Percentiles rank a stretch among this genome's conserved stretches.
Conservation (phyloP, 31 red algal genomes). For the Bonnemaisonia californica region DNA sequence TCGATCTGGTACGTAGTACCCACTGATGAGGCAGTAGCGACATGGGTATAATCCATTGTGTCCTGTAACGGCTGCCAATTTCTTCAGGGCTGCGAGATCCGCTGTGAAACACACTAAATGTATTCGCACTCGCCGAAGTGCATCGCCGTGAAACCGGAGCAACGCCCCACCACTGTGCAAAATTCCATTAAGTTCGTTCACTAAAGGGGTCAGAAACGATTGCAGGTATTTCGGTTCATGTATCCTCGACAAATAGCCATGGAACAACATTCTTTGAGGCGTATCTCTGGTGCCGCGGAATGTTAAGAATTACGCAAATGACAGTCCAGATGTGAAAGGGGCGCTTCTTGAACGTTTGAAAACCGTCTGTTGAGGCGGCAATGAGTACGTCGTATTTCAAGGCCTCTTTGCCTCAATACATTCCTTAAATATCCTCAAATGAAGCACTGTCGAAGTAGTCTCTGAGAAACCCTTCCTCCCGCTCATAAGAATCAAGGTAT, state of each 20-base stretch:
- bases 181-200: neutral
- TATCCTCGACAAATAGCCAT: neutral
- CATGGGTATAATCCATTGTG: slow-evolving; percentile 18
- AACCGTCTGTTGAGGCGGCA: slow-evolving; percentile 37
- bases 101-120: slow-evolving; percentile 2
- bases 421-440: neutral
- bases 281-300: neutral
- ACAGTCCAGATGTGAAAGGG: slow-evolving; percentile 6
- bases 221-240: slow-evolving; percentile 22
- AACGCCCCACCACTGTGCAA: neutral
- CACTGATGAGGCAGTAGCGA: slow-evolving; percentile 4
- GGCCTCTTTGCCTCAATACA: neutral
- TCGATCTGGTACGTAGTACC: too few relatives aligned
- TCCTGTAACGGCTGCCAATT: slow-evolving; percentile 15
- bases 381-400: slow-evolving; percentile 17
- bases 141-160: slow-evolving; percentile 1
- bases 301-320: slow-evolving; percentile 9
- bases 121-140: neutral
- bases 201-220: slow-evolving; percentile 25
- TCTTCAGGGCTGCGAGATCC: slow-evolving; percentile 20
- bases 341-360: slow-evolving; percentile 19
- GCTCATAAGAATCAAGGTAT: neutral
- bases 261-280: slow-evolving; percentile 12
- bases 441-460: slow-evolving; percentile 14
- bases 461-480: neutral